Percentiles rank a stretch among this genome's conserved stretches.
Evolutionary conservation across 2,329 filamentous ascomycete species (phyloP).

Genomic region (Corinectria fuckeliana): DNA sequence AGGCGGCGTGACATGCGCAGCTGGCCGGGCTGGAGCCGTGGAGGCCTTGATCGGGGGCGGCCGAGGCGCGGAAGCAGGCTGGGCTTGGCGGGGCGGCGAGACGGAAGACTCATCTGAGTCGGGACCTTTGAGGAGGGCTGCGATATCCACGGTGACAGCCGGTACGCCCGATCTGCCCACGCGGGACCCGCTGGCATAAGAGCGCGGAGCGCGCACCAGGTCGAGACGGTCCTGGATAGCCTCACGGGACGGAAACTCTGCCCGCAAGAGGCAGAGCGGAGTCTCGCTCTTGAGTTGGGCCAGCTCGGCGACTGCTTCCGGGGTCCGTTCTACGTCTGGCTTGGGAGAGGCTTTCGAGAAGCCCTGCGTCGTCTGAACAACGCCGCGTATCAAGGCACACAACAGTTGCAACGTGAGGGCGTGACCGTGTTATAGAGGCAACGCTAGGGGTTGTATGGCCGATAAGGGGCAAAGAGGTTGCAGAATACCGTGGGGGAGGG

Average conservation of each 20-base stretch:
- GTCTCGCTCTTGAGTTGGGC: conserved; percentile 52
- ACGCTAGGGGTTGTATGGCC: not conserved
- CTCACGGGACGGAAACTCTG: conserved; percentile 46
- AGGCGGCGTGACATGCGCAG: conserved; percentile 34
- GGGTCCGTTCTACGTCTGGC: conserved; percentile 18
- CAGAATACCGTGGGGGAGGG: not conserved
- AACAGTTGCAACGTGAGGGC: conserved; percentile 3
- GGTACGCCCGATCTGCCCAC: conserved; percentile 34
- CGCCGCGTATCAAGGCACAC: conserved; percentile 19
- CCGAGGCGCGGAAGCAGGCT: conserved; percentile 17
- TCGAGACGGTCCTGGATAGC: conserved; percentile 38
- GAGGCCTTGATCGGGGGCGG: conserved; percentile 31
- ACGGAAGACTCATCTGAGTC: conserved; percentile 74
- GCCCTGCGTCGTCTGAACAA: conserved; percentile 26
- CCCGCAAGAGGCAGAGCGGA: conserved; percentile 50
- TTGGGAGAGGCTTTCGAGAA: conserved; percentile 28
- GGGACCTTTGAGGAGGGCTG: conserved; percentile 79
- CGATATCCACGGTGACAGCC: conserved; percentile 92
- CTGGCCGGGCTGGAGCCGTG: conserved; percentile 28
- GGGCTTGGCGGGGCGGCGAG: conserved; percentile 47
- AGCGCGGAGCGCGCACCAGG: conserved; percentile 38
- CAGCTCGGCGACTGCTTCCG: conserved; percentile 44
- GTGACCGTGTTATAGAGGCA: conserved; percentile 14
- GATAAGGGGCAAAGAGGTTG: conserved; percentile 1
- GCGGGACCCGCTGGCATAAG: conserved; percentile 39